A percentile compares a stretch with the other conserved stretches of the same genome.
These are phyloP conservation scores for Tricholoma bakamatsutake DNA, from an alignment of 768 basidiomycete genomes.

Conservation along the genomic window DNA sequence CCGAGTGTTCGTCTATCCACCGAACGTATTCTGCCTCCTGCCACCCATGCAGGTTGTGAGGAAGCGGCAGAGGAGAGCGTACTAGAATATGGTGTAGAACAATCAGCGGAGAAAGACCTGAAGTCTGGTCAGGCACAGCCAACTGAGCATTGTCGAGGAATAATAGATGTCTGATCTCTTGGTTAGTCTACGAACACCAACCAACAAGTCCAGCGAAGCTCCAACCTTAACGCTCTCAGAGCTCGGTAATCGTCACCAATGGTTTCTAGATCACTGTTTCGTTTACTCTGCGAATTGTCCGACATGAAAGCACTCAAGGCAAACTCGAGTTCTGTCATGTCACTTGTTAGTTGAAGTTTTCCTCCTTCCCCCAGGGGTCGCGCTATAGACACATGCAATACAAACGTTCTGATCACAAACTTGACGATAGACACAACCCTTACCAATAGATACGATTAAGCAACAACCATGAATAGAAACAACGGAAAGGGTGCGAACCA, in stretches of 20 bases:
- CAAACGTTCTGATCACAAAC: conserved; percentile 79
- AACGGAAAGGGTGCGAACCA: conserved; percentile 52
- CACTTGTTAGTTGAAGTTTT: conserved; percentile 89
- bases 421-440: conserved; percentile 68
- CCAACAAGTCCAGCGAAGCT: conserved; percentile 1
- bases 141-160: conserved; percentile 81
- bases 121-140: conserved; percentile 58
- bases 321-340: conserved; percentile 97
- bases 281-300: conserved; percentile 50
- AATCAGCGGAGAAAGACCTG: conserved; percentile 78
- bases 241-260: conserved; percentile 86
- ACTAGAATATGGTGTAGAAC: conserved; percentile 92
- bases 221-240: conserved; percentile 81
- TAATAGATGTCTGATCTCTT: conserved; percentile 62
- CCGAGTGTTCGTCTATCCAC: conserved; percentile 90
- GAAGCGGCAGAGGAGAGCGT: conserved; percentile 78
- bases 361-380: conserved; percentile 88
- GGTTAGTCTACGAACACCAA: background rate
- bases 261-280: conserved; percentile 61
- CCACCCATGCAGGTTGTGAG: conserved; percentile 90
- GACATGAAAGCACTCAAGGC: conserved; percentile 75
- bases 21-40: conserved; percentile 93
- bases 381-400: conserved; percentile 91
- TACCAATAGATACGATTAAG: background rate
- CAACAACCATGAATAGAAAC: background rate